Evolutionary conservation across 2,329 filamentous ascomycete genomes (phyloP).

Genomic region (Scedosporium aurantiacum): DNA sequence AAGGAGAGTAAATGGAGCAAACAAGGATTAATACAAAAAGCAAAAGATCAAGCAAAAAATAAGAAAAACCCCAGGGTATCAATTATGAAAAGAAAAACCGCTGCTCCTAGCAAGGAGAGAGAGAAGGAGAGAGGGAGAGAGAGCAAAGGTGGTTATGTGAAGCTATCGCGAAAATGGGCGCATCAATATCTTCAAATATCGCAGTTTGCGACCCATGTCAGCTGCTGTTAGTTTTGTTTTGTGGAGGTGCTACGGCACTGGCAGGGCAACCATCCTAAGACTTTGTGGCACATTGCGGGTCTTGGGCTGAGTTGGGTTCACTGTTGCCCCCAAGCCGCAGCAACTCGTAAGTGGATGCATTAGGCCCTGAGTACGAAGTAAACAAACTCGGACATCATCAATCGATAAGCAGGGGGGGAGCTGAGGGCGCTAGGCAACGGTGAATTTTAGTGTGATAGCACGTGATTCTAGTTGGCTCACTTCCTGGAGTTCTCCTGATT

Average conservation of each 20-base stretch:
- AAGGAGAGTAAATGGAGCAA: not conserved
- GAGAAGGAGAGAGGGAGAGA: not conserved
- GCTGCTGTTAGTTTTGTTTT: conserved; percentile 1
- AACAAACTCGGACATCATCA: not conserved
- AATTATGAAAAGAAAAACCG: not conserved
- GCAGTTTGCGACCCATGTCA: not conserved
- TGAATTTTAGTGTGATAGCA: not conserved
- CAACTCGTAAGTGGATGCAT: not conserved
- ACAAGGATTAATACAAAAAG: conserved; percentile 1
- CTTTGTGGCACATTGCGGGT: not conserved
- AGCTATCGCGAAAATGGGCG: not conserved
- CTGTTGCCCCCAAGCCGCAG: not conserved
- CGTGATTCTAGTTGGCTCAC: no score
- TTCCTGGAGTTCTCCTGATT: no score
- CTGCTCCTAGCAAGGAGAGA: not conserved
- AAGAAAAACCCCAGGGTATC: conserved; percentile 4
- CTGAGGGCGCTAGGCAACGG: not conserved
- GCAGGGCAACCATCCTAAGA: conserved; percentile 1
- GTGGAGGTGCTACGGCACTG: not conserved
- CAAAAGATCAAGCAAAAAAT: not conserved
- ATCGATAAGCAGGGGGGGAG: not conserved
- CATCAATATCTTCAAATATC: not conserved
- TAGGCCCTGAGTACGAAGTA: not conserved
- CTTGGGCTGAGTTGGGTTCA: not conserved
- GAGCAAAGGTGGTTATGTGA: not conserved